phyloP scores from a whole-genome alignment of 495 filamentous ascomycete species.

The Cryomyces minteri region DNA sequence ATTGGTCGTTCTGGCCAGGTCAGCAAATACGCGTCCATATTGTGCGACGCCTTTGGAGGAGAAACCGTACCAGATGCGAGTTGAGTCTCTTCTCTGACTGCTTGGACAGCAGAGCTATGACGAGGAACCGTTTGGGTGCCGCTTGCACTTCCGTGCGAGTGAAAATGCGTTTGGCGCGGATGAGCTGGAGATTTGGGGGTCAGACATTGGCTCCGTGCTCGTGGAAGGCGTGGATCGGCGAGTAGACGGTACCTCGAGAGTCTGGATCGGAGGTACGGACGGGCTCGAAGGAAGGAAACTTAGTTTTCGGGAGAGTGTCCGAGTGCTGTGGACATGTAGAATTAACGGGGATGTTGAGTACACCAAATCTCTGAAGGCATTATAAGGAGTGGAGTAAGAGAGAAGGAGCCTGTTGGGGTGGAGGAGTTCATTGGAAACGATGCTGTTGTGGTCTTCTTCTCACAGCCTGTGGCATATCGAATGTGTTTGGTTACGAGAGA shows the following conservation, averaged over 20 bases:
- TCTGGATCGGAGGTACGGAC: slow-evolving; percentile 37
- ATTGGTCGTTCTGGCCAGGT: slow-evolving; percentile 47
- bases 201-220: background rate
- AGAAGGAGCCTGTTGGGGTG: too few relatives aligned
- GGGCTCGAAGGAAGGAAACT: too few relatives aligned
- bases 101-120: slow-evolving; percentile 47
- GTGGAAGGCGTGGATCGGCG: background rate
- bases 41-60: background rate
- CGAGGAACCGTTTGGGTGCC: slow-evolving; percentile 64
- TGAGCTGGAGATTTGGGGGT: slow-evolving; percentile 33
- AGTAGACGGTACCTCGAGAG: slow-evolving; percentile 38
- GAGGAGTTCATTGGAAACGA: too few relatives aligned
- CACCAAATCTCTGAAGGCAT: too few relatives aligned
- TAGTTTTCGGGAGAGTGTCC: too few relatives aligned
- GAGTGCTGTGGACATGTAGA: too few relatives aligned
- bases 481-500: too few relatives aligned
- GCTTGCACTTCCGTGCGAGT: slow-evolving; percentile 50
- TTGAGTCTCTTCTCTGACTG: slow-evolving; percentile 6
- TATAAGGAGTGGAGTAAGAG: too few relatives aligned
- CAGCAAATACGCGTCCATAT: background rate
- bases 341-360: too few relatives aligned
- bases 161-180: slow-evolving; percentile 59
- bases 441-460: too few relatives aligned
- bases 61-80: slow-evolving; percentile 12
- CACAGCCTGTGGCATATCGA: too few relatives aligned